These are phyloP conservation scores for Dictyostelium firmibasis DNA, from an alignment of 78 protist species.

Conservation along the genomic window DNA sequence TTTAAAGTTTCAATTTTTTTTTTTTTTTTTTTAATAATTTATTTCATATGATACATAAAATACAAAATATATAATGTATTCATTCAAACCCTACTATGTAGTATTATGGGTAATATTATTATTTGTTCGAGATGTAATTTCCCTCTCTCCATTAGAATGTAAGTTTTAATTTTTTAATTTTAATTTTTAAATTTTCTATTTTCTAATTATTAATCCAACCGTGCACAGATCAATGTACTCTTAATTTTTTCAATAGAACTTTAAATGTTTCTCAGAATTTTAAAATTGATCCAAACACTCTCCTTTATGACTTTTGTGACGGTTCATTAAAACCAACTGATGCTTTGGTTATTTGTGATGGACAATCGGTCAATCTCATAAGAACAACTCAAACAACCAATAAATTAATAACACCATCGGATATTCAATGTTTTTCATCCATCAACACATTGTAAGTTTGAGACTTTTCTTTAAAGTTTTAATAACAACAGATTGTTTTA, in stretches of 20 bases:
- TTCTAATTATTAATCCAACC: too few relatives aligned
- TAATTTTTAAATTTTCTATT: too few relatives aligned
- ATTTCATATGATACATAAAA: not conserved
- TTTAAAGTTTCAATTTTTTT: too few relatives aligned
- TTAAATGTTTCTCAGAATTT: not conserved
- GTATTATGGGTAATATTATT: too few relatives aligned
- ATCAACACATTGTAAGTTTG: too few relatives aligned
- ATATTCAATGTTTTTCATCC: too few relatives aligned
- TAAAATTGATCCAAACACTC: not conserved
- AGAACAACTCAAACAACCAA: not conserved
- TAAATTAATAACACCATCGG: too few relatives aligned
- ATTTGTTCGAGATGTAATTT: not conserved
- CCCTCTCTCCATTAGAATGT: not conserved
- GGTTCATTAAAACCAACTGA: not conserved
- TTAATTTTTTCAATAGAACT: too few relatives aligned
- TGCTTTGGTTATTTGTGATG: not conserved
- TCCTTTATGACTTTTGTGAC: not conserved
- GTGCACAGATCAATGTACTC: not conserved
- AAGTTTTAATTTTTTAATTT: not conserved
- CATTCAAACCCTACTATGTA: not conserved
- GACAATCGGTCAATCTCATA: not conserved
- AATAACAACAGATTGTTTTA: too few relatives aligned
- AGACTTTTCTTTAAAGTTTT: too few relatives aligned
- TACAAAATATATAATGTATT: not conserved
- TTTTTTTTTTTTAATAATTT: too few relatives aligned